Base-by-base conservation (phyloP, 768 basidiomycete genomes). In the Naganishia kalamii region DNA sequence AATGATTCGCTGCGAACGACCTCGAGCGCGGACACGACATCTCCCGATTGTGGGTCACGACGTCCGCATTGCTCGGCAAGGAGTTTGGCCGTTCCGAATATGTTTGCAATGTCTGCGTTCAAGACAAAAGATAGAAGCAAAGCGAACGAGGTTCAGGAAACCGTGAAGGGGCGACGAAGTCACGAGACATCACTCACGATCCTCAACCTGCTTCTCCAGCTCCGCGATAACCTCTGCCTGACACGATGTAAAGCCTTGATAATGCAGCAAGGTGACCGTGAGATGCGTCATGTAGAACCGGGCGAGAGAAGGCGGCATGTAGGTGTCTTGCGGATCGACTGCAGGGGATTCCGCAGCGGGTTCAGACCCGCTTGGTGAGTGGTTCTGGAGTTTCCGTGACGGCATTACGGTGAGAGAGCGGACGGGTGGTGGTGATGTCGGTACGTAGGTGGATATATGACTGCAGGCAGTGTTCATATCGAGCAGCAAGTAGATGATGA, bases 261-360 rank as follows among this genome's bases (percentile, higher is more conserved):
- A 57, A 15, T 57, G 54, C 12, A 57, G 37, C n/a, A 57, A 35
- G 37, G 54, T 57, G 4, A 35, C 54, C 11, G 54, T 57, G 23
- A 57, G 54, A 35, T 57, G 54, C 21, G 54, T 57, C 35, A 57
- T 23, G 37, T 57, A 57, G 54, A 57, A 57, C 23, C 54, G 54
- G 30, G 54, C 54, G 8, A 57, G 54, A 5, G 54, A 57, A 19
- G 54, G 54, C 35, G 54, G 54, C 33, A 57, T 37, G 27, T 57
- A 57, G 33, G 54, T 40, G 13, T 25, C 37, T 15, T 57, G 35
- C 3, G 23, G 5, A 15, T 37, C 37, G 32, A 35, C 30, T 37
- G 32, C n/a, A 37, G 32, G 30, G 37, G 33, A 19, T 13, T 51
- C 30, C 29, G 50, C 19, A 11, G 29, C 27, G 12, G 6, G 8